A percentile compares a stretch with the other conserved stretches of the same genome.
phyloP scores from a whole-genome alignment of 441 rosid genomes.

The Raphanus hybrid region DNA sequence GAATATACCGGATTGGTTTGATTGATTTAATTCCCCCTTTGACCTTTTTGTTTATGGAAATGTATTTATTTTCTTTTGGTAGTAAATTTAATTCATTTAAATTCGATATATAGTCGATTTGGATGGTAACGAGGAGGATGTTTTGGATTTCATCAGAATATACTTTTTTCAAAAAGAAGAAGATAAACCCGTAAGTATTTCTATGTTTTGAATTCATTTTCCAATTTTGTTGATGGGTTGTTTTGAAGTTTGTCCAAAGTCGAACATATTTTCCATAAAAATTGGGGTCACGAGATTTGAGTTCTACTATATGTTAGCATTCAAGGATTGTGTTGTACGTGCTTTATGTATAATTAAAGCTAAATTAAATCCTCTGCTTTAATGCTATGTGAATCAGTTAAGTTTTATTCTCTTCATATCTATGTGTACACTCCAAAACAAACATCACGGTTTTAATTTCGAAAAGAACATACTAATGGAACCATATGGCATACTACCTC shows the following conservation, averaged over 20 bases:
- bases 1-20: conserved; percentile 19
- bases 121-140: not conserved
- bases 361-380: not conserved
- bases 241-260: not conserved
- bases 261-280: not conserved
- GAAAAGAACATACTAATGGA: not conserved
- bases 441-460: not conserved
- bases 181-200: not conserved
- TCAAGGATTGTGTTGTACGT: not conserved
- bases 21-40: conserved; percentile 13
- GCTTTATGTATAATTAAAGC: conserved; percentile 14
- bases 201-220: not conserved
- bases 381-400: not conserved
- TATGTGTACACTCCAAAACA: not conserved
- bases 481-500: not conserved
- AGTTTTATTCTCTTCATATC: not conserved
- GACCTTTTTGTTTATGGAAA: not conserved
- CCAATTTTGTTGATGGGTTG: not conserved
- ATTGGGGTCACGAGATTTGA: conserved; percentile 34
- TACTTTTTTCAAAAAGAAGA: not conserved
- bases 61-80: not conserved
- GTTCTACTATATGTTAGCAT: not conserved
- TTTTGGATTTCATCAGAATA: not conserved
- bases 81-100: not conserved
- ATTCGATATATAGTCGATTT: not conserved